Evolutionary conservation across 2,329 filamentous ascomycete genomes (phyloP), one percentile per base, ranked within the genome.

Genomic region (Ophiostoma triangulosporum): DNA sequence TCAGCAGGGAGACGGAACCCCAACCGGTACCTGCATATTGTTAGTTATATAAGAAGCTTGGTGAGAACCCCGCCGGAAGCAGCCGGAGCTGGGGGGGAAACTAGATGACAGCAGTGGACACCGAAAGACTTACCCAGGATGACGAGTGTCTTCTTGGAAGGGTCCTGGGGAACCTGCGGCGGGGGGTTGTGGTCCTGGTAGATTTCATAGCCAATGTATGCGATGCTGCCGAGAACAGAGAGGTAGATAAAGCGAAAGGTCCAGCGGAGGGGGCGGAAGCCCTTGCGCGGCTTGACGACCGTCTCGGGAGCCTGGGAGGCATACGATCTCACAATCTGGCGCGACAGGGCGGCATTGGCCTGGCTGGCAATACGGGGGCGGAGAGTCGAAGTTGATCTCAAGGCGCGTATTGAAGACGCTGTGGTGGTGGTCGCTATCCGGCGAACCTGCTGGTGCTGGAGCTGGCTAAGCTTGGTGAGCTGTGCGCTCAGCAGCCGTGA

Each of bases 121-220:
- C n/a, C n/a, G n/a, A 14, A 52, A 26, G 15, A 53, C 64, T 61
- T 80, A 96, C 93, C 93, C 54, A 98, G 79, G 61, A 98, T 82
- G 48, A 98, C 93, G 54, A 98, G 77, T 11, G 90, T 98, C 80
- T 98, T 98, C 85, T 97, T 98, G 63, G 66, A 76, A 54, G 90
- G 86, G 69, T 96, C 88, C 17, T 86, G 82, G 58, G 80, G 74
- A 56, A 77, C 72, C 73, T 97, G 93, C 52, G 90, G 84, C 40
- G 77, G 76, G 9, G 91, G 91, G 68, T 95, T 79, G 63, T 88
- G 83, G 66, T 87, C 81, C 50, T 83, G 73, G 69, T 90, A 96
- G 71, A 96, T 84, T 65, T 80, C 79, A 68, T 93, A 96, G 62
- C 77, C 79, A 56, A 90, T 72, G 65, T 84, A 89, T 59, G 74